phyloP scores from a whole-genome alignment of 345 rosid species.

The Pugionium dolabratum region DNA sequence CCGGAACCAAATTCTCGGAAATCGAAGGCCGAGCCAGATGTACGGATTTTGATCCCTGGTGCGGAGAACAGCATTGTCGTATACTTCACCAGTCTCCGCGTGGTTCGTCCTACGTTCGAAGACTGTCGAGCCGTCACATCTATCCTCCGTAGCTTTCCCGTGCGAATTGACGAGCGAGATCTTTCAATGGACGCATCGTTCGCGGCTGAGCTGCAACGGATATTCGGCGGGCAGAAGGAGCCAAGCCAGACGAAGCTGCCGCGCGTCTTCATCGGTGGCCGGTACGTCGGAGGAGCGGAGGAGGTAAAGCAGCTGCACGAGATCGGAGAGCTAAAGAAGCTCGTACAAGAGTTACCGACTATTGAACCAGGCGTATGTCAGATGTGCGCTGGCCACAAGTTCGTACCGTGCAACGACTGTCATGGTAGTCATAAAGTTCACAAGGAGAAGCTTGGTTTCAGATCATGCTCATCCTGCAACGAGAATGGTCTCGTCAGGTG shows the following conservation, averaged over 20 bases:
- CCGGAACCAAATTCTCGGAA: constrained; percentile 23
- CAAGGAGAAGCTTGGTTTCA: constrained; percentile 63
- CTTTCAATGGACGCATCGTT: constrained; percentile 79
- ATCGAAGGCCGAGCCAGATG: constrained; percentile 36
- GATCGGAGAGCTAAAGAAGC: constrained; percentile 82
- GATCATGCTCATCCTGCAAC: constrained; percentile 65
- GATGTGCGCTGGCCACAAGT: constrained; percentile 67
- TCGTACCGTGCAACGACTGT: constrained; percentile 63
- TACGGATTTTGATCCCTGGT: constrained; percentile 46
- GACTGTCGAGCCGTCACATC: constrained; percentile 67
- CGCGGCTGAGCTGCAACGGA: constrained; percentile 50
- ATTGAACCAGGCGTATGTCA: constrained; percentile 55
- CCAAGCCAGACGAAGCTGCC: constrained; percentile 52
- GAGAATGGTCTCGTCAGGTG: constrained; percentile 93
- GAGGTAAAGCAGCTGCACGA: constrained; percentile 77
- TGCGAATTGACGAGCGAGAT: constrained; percentile 80
- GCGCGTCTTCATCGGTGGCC: constrained; percentile 76
- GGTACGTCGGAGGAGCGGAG: constrained; percentile 84
- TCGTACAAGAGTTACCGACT: constrained; percentile 59
- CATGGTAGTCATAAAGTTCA: constrained; percentile 83
- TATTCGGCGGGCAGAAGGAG: constrained; percentile 29
- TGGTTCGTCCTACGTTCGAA: constrained; percentile 79
- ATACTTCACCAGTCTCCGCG: constrained; percentile 80
- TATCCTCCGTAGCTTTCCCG: constrained; percentile 65
- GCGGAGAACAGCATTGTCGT: constrained; percentile 65